Evolutionary conservation across 345 rosid species (phyloP).

Genomic region (Garcia nutans): DNA sequence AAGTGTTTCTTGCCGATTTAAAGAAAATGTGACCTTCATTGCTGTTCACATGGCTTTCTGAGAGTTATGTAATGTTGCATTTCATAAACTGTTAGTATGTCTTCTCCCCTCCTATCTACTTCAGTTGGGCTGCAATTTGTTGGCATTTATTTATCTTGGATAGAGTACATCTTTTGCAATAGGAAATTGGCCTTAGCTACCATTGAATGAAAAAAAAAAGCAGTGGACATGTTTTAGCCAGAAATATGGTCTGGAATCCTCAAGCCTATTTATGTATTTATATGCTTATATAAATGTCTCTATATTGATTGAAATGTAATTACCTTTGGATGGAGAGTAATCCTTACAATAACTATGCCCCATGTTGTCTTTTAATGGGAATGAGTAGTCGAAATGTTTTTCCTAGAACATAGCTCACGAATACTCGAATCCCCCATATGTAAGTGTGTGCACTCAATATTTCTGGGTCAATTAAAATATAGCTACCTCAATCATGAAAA

Average conservation of each 20-base stretch:
- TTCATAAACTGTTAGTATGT: neutral
- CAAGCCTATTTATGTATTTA: neutral
- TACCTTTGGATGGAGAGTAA: too few relatives aligned
- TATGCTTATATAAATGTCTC: too few relatives aligned
- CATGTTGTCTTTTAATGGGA: too few relatives aligned
- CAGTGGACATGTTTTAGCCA: neutral
- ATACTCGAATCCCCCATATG: too few relatives aligned
- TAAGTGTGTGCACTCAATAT: too few relatives aligned
- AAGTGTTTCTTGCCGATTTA: slow-evolving; percentile 47
- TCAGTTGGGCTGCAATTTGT: neutral
- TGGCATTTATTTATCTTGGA: neutral
- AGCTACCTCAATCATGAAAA: too few relatives aligned
- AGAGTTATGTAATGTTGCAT: neutral
- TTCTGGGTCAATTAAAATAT: too few relatives aligned
- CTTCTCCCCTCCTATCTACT: neutral
- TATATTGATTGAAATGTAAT: neutral
- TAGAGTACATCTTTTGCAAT: neutral
- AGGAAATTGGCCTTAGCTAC: neutral
- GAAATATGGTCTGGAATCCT: neutral
- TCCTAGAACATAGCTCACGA: too few relatives aligned
- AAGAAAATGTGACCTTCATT: slow-evolving; percentile 43
- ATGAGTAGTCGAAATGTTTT: too few relatives aligned
- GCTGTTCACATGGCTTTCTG: neutral
- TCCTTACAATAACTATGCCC: too few relatives aligned
- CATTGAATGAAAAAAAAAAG: neutral